phyloP scores from a whole-genome alignment of 2,329 filamentous ascomycete genomes.

The Parasarocladium wereldwijsianum region DNA sequence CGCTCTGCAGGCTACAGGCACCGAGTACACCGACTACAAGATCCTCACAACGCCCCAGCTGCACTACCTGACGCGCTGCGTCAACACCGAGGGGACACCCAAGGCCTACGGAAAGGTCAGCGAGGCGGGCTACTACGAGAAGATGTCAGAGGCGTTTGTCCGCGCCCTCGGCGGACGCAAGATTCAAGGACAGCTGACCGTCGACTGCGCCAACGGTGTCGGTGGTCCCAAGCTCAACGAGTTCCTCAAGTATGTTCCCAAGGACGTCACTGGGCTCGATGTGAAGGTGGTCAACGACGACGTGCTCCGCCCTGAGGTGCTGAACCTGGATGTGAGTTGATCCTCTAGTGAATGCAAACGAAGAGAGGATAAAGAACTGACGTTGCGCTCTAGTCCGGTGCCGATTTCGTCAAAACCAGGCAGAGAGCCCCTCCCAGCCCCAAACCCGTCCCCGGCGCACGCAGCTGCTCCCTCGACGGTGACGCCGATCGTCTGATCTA shows the following conservation, averaged over 20 bases:
- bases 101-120: constrained; percentile 80
- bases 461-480: constrained; percentile 84
- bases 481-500: constrained; percentile 94
- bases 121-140: constrained; percentile 89
- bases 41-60: constrained; percentile 93
- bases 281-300: constrained; percentile 88
- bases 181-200: constrained; percentile 58
- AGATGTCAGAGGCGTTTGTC: constrained; percentile 73
- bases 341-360: background rate
- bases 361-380: constrained; percentile 4
- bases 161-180: constrained; percentile 66
- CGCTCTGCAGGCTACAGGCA: constrained; percentile 61
- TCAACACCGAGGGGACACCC: constrained; percentile 81
- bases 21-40: constrained; percentile 71
- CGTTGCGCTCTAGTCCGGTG: constrained; percentile 55
- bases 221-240: constrained; percentile 83
- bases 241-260: constrained; percentile 68
- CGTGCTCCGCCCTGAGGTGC: constrained; percentile 71
- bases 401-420: constrained; percentile 94
- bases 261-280: constrained; percentile 55
- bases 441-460: constrained; percentile 59
- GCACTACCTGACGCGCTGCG: constrained; percentile 87
- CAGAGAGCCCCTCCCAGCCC: constrained; percentile 78
- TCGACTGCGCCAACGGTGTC: constrained; percentile 95
- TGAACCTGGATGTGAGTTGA: constrained; percentile 67